Percentiles rank a stretch among this genome's conserved stretches.
phyloP scores from a whole-genome alignment of 768 basidiomycete genomes.

The Mycena galopus region DNA sequence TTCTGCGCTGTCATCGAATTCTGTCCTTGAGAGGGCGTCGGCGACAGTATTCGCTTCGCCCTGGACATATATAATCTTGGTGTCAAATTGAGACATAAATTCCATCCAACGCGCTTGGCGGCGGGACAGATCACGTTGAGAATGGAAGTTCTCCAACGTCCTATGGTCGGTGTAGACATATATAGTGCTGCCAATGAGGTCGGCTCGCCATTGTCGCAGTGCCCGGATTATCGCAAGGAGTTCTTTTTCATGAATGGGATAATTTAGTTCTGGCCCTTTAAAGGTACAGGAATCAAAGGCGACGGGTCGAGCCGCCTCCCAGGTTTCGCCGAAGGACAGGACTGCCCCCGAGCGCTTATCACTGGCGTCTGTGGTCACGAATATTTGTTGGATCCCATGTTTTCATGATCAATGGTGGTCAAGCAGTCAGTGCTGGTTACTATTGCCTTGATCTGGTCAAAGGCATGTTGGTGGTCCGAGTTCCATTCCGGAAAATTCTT shows the following conservation, averaged over 20 bases:
- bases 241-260: too few species aligned
- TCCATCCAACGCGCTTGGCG: neutral
- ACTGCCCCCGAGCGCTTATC: neutral
- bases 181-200: neutral
- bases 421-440: neutral
- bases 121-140: neutral
- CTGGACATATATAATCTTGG: too few species aligned
- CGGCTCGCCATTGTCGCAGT: neutral
- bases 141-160: neutral
- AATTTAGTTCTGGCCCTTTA: too few species aligned
- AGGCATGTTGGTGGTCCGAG: neutral
- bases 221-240: too few species aligned
- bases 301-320: too few species aligned
- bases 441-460: neutral
- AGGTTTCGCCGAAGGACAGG: neutral
- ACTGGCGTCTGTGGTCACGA: neutral
- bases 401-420: neutral
- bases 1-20: neutral
- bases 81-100: too few species aligned
- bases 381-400: neutral
- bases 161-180: neutral
- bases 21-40: neutral
- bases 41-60: too few species aligned
- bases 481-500: neutral
- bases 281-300: too few species aligned